These are phyloP conservation scores for Ilyonectria sp. DNA, from an alignment of 2,329 filamentous ascomycete genomes.

Conservation along the genomic window DNA sequence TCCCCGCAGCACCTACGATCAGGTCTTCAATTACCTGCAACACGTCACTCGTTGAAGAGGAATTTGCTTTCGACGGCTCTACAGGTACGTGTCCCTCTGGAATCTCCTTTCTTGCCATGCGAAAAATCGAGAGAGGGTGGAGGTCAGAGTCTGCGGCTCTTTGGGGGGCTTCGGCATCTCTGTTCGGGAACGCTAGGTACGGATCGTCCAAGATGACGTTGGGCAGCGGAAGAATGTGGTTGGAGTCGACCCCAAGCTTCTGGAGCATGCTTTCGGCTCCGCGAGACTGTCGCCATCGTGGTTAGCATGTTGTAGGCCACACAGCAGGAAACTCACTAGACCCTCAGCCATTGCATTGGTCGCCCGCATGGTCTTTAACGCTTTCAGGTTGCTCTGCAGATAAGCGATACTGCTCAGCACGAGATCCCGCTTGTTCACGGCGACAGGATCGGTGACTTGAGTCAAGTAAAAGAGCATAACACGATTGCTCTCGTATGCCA, in stretches of 20 bases:
- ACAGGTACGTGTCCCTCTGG: constrained; percentile 27
- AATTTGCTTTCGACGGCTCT: neutral
- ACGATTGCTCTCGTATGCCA: constrained; percentile 32
- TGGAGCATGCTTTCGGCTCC: constrained; percentile 33
- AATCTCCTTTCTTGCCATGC: constrained; percentile 30
- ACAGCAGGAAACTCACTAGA: constrained; percentile 22
- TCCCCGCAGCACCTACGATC: neutral
- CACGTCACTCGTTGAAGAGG: neutral
- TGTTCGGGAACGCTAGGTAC: constrained; percentile 21
- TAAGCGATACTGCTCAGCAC: constrained; percentile 32
- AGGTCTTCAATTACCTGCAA: neutral
- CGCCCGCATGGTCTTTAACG: constrained; percentile 29
- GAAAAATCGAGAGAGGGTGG: constrained; percentile 31
- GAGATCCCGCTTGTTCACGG: constrained; percentile 26
- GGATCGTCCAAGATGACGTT: constrained; percentile 32
- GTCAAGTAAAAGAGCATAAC: constrained; percentile 38
- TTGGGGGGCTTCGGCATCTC: constrained; percentile 10
- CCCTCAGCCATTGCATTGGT: constrained; percentile 33
- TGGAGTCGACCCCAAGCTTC: constrained; percentile 27
- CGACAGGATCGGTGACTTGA: constrained; percentile 14
- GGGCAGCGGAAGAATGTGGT: constrained; percentile 24
- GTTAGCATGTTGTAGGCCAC: neutral
- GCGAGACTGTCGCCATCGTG: constrained; percentile 2
- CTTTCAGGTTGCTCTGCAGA: constrained; percentile 35
- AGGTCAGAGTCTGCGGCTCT: constrained; percentile 30